phyloP scores from a whole-genome alignment of 345 rosid genomes.

The Arabidopsis suecica region DNA sequence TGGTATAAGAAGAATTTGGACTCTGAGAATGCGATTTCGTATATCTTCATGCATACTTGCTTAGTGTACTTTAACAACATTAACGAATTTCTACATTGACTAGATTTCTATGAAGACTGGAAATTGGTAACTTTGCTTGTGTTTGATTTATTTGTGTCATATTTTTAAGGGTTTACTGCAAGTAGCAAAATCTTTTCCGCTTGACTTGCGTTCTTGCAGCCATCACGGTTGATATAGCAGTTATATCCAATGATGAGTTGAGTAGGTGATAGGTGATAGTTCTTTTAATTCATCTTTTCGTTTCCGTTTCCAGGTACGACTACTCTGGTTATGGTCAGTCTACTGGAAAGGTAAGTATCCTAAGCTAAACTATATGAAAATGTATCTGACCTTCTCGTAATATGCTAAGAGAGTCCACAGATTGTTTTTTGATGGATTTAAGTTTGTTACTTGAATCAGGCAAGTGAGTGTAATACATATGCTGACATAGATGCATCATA shows the following conservation, averaged over 20 bases:
- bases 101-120: not conserved
- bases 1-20: not conserved
- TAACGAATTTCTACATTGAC: not conserved
- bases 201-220: not conserved
- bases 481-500: conserved; percentile 91
- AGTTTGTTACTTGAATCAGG: conserved; percentile 59
- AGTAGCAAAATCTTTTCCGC: not conserved
- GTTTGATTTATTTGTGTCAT: not conserved
- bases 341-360: conserved; percentile 78
- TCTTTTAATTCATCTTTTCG: not conserved
- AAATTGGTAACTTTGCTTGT: not conserved
- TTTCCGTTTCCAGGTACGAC: conserved; percentile 68
- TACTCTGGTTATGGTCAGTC: conserved; percentile 98
- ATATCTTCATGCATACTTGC: not conserved
- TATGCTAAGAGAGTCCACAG: not conserved
- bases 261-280: not conserved
- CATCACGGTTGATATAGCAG: not conserved
- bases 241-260: not conserved
- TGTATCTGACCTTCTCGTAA: not conserved
- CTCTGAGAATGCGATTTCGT: not conserved
- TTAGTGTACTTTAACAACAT: not conserved
- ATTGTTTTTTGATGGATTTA: conserved; percentile 24
- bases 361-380: not conserved
- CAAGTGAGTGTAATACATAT: conserved; percentile 89
- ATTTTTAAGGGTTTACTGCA: not conserved